Base-by-base conservation (phyloP, 106 monocot genomes). In the Platanthera guangdongensis region DNA sequence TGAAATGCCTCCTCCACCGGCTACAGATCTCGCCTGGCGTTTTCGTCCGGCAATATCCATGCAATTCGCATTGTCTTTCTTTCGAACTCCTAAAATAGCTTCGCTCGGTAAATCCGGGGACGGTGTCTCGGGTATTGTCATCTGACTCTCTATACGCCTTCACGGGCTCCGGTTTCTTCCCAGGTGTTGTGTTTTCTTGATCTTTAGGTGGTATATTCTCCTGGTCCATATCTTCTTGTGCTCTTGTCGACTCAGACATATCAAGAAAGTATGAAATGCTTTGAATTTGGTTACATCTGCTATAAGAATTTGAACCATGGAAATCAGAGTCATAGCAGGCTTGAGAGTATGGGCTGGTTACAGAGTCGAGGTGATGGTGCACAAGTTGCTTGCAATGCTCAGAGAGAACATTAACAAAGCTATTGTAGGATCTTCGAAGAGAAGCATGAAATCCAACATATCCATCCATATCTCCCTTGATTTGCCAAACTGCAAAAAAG, bases 101-200 rank as follows among this genome's bases (percentile, higher is more conserved):
- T 99, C 94, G 78, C 62, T 73, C 46, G 92, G 89, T 65, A 79
- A 80, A 85, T 99, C 99, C 52, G 99, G 99, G 3, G 99, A 99
- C 72, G 99, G 99, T 8, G 99, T 99, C 82, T 99, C 94, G 3
- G 99, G 99, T 55, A 99, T 85, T 49, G 99, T 99, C 85, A 99
- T 65, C 72, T 92, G 94, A 71, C 89, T 94, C 76, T 55, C 79
- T 86, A 39, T 86, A 89, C 21, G 60, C 84, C 63, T 94, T 91
- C 67, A 57, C 91, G 2, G 55, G 49, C 72, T 97, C 93, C 28
- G 68, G 76, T 81, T 52, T 78, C 77, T 82, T 94, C 13, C 81
- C 94, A 47, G 94, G 99, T 55, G 99, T 87, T 4, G 73, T 83
- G 53, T 90, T 85, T 57, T 90, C 90, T 50, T 86, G 90, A 68